Conservation (phyloP, 257 asterid species). For the Primulina tabacum region DNA sequence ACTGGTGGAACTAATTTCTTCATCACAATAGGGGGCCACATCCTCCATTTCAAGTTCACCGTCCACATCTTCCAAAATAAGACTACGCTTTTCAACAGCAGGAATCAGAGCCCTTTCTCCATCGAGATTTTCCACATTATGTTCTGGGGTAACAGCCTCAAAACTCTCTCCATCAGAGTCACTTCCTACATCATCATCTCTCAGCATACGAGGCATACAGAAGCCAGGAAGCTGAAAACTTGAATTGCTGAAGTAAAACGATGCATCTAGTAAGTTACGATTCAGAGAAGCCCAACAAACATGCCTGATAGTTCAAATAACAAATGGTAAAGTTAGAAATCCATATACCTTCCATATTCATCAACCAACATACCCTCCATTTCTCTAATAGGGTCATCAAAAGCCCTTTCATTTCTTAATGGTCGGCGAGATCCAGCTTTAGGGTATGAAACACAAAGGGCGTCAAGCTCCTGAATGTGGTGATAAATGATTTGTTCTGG, state of each 20-base stretch:
- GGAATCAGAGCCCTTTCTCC: constrained; percentile 35
- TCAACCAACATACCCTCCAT: constrained; percentile 95
- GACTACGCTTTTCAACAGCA: constrained; percentile 61
- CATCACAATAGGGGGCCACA: constrained; percentile 67
- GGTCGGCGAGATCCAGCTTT: constrained; percentile 56
- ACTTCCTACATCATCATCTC: constrained; percentile 55
- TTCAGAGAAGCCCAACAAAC: constrained; percentile 9
- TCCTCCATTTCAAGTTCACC: constrained; percentile 99
- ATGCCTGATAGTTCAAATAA: constrained; percentile 11
- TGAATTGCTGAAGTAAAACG: constrained; percentile 62
- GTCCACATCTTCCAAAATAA: constrained; percentile 83
- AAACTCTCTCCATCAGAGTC: constrained; percentile 92
- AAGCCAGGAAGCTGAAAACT: constrained; percentile 85
- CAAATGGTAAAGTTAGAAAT: constrained; percentile 7
- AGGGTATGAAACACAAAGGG: constrained; percentile 64
- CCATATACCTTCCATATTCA: constrained; percentile 82
- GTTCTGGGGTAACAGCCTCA: constrained; percentile 94
- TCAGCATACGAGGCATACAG: constrained; percentile 78
- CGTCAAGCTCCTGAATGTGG: constrained; percentile 79
- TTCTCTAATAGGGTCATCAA: constrained; percentile 85
- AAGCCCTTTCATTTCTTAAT: constrained; percentile 69
- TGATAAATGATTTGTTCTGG: constrained; percentile 76
- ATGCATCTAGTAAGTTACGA: constrained; percentile 18
- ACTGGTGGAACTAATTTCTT: constrained; percentile 42
- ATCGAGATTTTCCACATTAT: constrained; percentile 41